Evolutionary conservation across 1,284 basidiomycete genomes (phyloP).

Genomic region (Marasmius tenuissimus): DNA sequence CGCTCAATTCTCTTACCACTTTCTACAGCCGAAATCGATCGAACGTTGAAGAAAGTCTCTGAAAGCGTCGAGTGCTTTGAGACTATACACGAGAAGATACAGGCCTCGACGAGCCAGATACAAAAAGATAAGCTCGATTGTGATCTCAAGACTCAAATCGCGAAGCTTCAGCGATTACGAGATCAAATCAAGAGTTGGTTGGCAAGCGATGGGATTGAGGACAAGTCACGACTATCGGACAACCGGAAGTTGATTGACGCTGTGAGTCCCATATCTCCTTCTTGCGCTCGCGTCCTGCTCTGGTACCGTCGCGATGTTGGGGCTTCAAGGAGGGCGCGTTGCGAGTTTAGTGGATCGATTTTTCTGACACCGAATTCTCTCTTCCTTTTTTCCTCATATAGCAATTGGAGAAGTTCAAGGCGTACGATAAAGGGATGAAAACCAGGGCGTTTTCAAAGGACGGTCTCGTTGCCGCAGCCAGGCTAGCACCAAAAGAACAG

Average conservation of each 20-base stretch:
- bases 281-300: too few relatives aligned
- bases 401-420: conserved; percentile 99
- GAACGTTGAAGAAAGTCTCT: conserved; percentile 91
- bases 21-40: conserved; percentile 87
- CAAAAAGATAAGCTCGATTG: conserved; percentile 97
- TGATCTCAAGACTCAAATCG: conserved; percentile 97
- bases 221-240: conserved; percentile 92
- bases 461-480: too few relatives aligned
- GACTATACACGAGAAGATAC: conserved; percentile 95
- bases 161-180: conserved; percentile 95
- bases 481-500: too few relatives aligned
- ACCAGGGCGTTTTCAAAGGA: conserved; percentile 99
- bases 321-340: too few relatives aligned
- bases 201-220: conserved; percentile 98
- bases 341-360: too few relatives aligned
- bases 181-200: conserved; percentile 99
- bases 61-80: conserved; percentile 96
- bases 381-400: conserved; percentile 36
- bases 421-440: conserved; percentile 99
- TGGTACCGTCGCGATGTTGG: too few relatives aligned
- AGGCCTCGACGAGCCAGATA: conserved; percentile 87
- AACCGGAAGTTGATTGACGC: conserved; percentile 97
- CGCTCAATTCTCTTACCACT: too few relatives aligned
- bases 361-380: conserved; percentile 3
- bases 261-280: conserved; percentile 64